These are phyloP conservation scores for Monosporascus sp. DNA, from an alignment of 2,329 filamentous ascomycete genomes.

Conservation along the genomic window DNA sequence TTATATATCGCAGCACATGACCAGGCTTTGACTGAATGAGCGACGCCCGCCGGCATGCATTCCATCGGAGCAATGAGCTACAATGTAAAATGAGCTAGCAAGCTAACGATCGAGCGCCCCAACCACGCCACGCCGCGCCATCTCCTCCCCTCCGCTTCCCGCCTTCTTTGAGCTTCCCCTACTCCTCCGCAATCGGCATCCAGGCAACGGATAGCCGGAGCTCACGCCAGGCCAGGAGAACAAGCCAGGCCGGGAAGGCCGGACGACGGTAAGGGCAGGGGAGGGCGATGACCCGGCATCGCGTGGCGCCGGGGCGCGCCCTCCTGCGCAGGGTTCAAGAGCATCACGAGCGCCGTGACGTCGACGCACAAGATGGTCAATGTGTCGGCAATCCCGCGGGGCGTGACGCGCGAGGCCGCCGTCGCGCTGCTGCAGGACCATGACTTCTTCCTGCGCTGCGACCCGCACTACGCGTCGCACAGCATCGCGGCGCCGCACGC, in stretches of 20 bases:
- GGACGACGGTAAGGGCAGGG: not conserved
- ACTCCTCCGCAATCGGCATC: too few species aligned
- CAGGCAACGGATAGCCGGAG: not conserved
- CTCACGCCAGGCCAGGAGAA: not conserved
- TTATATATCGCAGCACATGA: too few species aligned
- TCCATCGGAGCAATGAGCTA: too few species aligned
- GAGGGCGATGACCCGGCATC: not conserved
- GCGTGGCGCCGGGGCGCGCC: not conserved
- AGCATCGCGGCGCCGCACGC: conserved; percentile 17
- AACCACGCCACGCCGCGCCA: too few species aligned
- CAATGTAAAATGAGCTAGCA: too few species aligned
- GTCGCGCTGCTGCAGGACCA: conserved; percentile 45
- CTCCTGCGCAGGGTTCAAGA: not conserved
- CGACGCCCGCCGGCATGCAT: too few species aligned
- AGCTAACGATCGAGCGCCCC: too few species aligned
- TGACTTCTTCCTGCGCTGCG: conserved; percentile 44
- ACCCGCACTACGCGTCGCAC: conserved; percentile 43
- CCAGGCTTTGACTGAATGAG: too few species aligned
- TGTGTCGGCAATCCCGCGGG: conserved; percentile 34
- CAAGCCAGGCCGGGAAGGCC: not conserved
- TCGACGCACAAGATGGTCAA: conserved; percentile 31
- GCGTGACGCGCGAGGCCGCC: conserved; percentile 15
- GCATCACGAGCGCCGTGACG: not conserved
- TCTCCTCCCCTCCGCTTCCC: too few species aligned
- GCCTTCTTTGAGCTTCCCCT: too few species aligned